These are phyloP conservation scores for Lepidium sativum DNA, from an alignment of 345 rosid species.

Conservation along the genomic window DNA sequence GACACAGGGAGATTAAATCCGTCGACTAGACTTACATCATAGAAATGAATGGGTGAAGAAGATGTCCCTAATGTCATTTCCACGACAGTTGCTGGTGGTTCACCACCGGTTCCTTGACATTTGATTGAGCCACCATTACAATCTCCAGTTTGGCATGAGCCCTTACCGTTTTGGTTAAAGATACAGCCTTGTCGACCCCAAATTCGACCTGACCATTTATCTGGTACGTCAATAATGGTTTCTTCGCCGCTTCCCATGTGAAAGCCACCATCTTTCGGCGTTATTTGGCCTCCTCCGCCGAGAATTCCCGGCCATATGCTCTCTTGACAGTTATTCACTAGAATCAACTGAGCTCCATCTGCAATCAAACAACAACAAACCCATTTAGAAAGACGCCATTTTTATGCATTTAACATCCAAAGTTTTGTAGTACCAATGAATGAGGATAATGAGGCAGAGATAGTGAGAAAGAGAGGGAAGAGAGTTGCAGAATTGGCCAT, in stretches of 20 bases:
- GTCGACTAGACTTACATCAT: constrained; percentile 91
- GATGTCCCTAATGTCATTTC: constrained; percentile 83
- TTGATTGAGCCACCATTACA: constrained; percentile 42
- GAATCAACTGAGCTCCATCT: constrained; percentile 66
- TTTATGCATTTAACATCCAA: background rate
- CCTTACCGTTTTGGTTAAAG: constrained; percentile 52
- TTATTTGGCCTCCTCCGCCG: constrained; percentile 54
- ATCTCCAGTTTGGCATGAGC: constrained; percentile 70
- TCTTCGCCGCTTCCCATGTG: constrained; percentile 60
- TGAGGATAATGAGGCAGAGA: constrained; percentile 13
- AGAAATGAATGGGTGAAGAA: constrained; percentile 71
- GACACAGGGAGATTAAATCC: constrained; percentile 86
- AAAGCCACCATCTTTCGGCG: constrained; percentile 58
- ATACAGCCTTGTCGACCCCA: constrained; percentile 87
- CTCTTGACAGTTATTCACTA: constrained; percentile 77
- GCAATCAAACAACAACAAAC: background rate
- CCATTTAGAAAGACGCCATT: background rate
- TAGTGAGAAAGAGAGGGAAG: constrained; percentile 26
- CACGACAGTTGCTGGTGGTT: constrained; percentile 74
- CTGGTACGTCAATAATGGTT: constrained; percentile 52
- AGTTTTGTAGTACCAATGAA: constrained; percentile 22
- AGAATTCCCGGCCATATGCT: constrained; percentile 84
- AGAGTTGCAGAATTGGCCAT: constrained; percentile 31
- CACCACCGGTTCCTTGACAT: constrained; percentile 62
- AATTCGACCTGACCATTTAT: constrained; percentile 76